These are phyloP conservation scores for Gossypium arboreum DNA, from an alignment of 345 rosid genomes.

Conservation along the genomic window DNA sequence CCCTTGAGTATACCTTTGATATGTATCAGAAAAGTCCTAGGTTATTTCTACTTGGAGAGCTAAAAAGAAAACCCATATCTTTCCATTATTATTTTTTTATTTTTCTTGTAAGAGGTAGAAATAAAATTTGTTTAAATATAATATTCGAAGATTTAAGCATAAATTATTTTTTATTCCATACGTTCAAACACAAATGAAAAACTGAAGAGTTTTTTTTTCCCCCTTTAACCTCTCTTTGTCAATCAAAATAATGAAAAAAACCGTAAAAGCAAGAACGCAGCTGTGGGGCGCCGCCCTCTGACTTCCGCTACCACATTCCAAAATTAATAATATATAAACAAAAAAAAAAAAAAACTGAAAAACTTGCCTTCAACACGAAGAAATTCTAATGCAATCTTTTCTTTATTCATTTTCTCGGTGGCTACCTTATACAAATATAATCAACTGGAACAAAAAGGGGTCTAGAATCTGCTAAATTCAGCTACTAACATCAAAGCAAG, in stretches of 20 bases:
- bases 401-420: conserved; percentile 1
- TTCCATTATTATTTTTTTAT: neutral
- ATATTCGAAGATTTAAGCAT: too few species aligned
- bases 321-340: too few species aligned
- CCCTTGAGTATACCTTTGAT: too few species aligned
- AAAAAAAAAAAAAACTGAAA: conserved; percentile 25
- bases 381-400: conserved; percentile 9
- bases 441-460: conserved; percentile 41
- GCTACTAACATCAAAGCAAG: conserved; percentile 14
- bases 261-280: too few species aligned
- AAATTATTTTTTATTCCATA: neutral
- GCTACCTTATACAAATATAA: conserved; percentile 3
- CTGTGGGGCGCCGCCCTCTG: too few species aligned
- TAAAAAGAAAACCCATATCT: neutral
- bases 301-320: too few species aligned
- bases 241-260: too few species aligned
- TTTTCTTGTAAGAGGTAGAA: too few species aligned
- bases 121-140: too few species aligned
- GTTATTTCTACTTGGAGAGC: too few species aligned
- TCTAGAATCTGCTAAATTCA: conserved; percentile 35
- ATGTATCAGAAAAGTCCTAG: too few species aligned
- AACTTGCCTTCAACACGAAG: conserved; percentile 15
- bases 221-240: neutral
- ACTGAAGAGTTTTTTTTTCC: neutral
- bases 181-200: neutral